Base-by-base conservation (phyloP, 2,329 filamentous ascomycete species). In the Trichoderma sp. region DNA sequence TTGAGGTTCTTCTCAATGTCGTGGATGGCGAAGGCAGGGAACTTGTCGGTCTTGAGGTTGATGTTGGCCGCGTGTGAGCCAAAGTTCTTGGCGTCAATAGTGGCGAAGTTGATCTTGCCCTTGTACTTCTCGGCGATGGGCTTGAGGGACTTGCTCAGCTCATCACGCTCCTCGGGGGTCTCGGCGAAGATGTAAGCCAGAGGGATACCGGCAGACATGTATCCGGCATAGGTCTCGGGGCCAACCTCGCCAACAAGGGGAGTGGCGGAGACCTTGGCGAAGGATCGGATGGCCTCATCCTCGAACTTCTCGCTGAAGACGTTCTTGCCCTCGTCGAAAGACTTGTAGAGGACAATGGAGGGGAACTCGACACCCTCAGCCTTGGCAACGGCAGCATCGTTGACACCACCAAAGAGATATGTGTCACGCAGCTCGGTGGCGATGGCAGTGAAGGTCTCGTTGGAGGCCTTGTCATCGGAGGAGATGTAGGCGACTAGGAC, bases 171-270 rank as follows among this genome's bases (percentile, higher is more conserved):
- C 83, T 98, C 94, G 32, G 87, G 79, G 54, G 92, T 94, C 84
- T 97, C 94, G 72, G 94, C 90, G 82, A 99, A 98, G 83, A 99
- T 97, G 84, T 98, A 99, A 72, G 93, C 95, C 71, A 99, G 90
- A 70, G 95, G 95, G 73, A 98, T 86, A 73, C 92, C 93, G 74
- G 94, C 88, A 65, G 90, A 89, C 91, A 98, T 99, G 87, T 99
- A 99, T 77, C 87, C 89, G 70, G 92, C 87, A 85, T 99, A 99
- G 72, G 95, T 99, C 81, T 98, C 95, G 70, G 95, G 95, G 75
- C 94, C 94, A 74, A 99, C 91, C 84, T 97, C 95, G 71, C 95
- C 95, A 72, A 99, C 90, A 76, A 99, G 85, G 71, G 95, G 95
- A 69, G 92, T 97, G 73, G 94, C 89, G 70, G 93, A 85, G 58